Conservation (phyloP, 2,329 filamentous ascomycete species). For the Exophiala viscosa region DNA sequence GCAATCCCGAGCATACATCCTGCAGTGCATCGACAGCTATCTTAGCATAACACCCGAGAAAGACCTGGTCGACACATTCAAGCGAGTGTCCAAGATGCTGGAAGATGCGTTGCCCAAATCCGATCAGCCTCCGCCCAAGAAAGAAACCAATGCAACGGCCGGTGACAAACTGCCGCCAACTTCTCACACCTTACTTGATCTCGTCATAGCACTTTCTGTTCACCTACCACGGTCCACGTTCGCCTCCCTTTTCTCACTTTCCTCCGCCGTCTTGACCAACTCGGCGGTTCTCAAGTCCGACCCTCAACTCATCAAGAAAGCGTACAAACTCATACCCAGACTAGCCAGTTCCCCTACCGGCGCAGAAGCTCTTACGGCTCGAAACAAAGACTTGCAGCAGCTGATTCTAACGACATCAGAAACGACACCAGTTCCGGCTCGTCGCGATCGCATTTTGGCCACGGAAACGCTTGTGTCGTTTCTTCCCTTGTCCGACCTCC, state of each 20-base stretch:
- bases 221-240: constrained; percentile 89
- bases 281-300: constrained; percentile 58
- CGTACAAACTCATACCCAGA: constrained; percentile 94
- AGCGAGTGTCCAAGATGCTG: constrained; percentile 79
- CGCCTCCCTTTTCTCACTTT: constrained; percentile 77
- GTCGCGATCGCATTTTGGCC: constrained; percentile 79
- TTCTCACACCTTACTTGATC: constrained; percentile 90
- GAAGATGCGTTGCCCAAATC: constrained; percentile 63
- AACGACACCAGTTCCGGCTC: constrained; percentile 80
- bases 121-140: constrained; percentile 61
- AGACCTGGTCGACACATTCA: constrained; percentile 84
- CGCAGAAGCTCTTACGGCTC: constrained; percentile 68
- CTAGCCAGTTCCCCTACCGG: constrained; percentile 78
- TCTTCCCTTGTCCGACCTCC: constrained; percentile 71
- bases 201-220: constrained; percentile 92
- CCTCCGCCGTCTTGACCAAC: constrained; percentile 74
- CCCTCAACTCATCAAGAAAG: constrained; percentile 95
- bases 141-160: constrained; percentile 55
- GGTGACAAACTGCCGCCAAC: constrained; percentile 82
- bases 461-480: constrained; percentile 76
- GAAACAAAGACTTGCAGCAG: constrained; percentile 74
- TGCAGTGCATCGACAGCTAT: constrained; percentile 93
- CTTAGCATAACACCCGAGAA: constrained; percentile 76
- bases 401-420: constrained; percentile 75
- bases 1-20: constrained; percentile 82